Base-by-base conservation (phyloP, 2,329 filamentous ascomycete species). In the Allantophomopsis lycopodina region DNA sequence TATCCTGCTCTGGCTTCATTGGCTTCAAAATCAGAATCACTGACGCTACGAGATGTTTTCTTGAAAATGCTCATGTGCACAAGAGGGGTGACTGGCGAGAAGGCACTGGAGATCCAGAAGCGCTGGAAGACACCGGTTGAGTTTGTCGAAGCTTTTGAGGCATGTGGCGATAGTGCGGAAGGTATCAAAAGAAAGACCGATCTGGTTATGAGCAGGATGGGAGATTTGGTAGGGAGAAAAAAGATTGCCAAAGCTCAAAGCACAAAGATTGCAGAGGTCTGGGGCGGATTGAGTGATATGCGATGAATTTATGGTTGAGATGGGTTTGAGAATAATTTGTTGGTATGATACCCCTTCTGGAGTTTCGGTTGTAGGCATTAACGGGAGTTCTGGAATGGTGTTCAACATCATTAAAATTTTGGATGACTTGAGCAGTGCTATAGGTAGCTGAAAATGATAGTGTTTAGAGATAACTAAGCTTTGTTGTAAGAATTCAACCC, bases 41-140 rank as follows among this genome's bases (percentile, higher is more conserved):
- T 86, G 49, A 83, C 82, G 0, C 61, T 89, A 8, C 67, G 81
- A 40, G 84, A 91, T 49, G 58, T 88, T 0, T 89, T 75, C 48
- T 61, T 91, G 18, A 88, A 88, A 58, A 89, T 91, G 83, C 68
- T 91, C 36, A 87, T 91, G 83, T 85, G 80, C 46, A 84, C 73
- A 2, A 71, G 71, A 40, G 81, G 82, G 2, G 65, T 91, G 11
- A 83, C 80, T 1, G 81, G 79, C 3, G 83, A 88, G 49, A 84
- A 83, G 50, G 84, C 84, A 0, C 58, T 88, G 5, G 83, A 85
- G 58, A 85, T 91, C 11, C 83, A 89, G 53, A 77, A 75, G 48
- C 62, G 68, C n/a, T 91, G 83, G 81, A 73, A 69, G 46, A 89
- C 83, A 2, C 84, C 84, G 0, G 65, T 71, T 42, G 73, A 75